Evolutionary conservation across 2,329 filamentous ascomycete species (phyloP).

Genomic region (Paracamarosporium sp.): DNA sequence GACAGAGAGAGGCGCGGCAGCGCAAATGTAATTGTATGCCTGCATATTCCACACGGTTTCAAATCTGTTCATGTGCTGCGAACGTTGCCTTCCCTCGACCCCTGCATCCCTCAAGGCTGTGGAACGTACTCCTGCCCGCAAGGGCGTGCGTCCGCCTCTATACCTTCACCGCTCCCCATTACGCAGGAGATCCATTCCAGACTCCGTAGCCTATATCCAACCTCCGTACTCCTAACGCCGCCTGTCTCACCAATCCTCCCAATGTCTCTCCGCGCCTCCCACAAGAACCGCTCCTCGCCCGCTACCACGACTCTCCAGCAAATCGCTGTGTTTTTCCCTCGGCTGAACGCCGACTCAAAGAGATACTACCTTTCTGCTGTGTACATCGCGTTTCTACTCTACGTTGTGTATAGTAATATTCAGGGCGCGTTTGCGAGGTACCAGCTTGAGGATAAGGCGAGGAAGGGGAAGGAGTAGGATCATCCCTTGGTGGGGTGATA

Average conservation of each 20-base stretch:
- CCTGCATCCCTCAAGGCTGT: no score
- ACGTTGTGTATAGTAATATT: neutral
- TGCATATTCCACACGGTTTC: neutral
- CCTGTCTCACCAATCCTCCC: neutral
- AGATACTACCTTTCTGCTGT: neutral
- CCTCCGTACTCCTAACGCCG: neutral
- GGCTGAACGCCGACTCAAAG: neutral
- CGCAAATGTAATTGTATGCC: neutral
- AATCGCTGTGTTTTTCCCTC: neutral
- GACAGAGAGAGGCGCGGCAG: neutral
- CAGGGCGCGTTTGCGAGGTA: neutral
- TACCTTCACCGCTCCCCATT: neutral
- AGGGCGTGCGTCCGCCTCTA: no score
- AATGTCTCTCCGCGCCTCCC: neutral
- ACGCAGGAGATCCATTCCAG: neutral
- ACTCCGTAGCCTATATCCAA: neutral
- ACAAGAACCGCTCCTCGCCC: neutral
- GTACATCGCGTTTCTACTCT: neutral
- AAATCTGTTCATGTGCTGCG: neutral
- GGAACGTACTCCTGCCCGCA: no score
- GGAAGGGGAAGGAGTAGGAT: neutral
- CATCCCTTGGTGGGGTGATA: neutral
- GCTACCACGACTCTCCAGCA: neutral
- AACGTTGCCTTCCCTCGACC: neutral
- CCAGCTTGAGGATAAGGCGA: neutral